These are phyloP conservation scores for Eremomyces bilateralis DNA, from an alignment of 495 filamentous ascomycete species.

Conservation along the genomic window DNA sequence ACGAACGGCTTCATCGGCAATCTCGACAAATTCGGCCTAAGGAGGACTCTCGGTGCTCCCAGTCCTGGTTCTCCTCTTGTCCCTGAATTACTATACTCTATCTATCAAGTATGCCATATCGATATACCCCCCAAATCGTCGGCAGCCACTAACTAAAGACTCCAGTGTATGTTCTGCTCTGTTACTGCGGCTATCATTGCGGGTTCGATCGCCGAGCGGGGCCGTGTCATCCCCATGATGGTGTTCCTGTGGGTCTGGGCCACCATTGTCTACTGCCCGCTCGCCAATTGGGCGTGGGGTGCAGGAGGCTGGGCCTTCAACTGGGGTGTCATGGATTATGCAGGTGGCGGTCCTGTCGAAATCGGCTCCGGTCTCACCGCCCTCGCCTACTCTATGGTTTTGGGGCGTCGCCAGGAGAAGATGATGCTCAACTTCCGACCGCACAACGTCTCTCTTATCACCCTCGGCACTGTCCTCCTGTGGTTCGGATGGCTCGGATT, in stretches of 20 bases:
- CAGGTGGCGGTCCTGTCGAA: conserved; percentile 93
- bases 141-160: too few relatives aligned
- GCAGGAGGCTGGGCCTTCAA: conserved; percentile 79
- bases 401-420: conserved; percentile 92
- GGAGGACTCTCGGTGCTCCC: conserved; percentile 38
- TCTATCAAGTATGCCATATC: conserved; percentile 36
- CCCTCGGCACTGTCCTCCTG: conserved; percentile 81
- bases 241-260: conserved; percentile 93
- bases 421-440: conserved; percentile 86
- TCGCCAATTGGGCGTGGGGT: conserved; percentile 94
- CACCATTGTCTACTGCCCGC: conserved; percentile 88
- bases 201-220: conserved; percentile 82
- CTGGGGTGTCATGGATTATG: conserved; percentile 90
- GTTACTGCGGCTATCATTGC: conserved; percentile 84
- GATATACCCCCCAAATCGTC: neutral
- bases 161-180: conserved; percentile 89
- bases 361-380: conserved; percentile 86
- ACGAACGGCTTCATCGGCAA: conserved; percentile 49
- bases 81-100: conserved; percentile 39
- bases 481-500: conserved; percentile 99
- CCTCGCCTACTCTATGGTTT: conserved; percentile 83
- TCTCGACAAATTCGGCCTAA: conserved; percentile 40
- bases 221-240: conserved; percentile 83
- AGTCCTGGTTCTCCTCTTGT: conserved; percentile 42
- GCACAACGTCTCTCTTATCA: conserved; percentile 95